phyloP scores from a whole-genome alignment of 768 basidiomycete species.

The Boletus barrowsii region DNA sequence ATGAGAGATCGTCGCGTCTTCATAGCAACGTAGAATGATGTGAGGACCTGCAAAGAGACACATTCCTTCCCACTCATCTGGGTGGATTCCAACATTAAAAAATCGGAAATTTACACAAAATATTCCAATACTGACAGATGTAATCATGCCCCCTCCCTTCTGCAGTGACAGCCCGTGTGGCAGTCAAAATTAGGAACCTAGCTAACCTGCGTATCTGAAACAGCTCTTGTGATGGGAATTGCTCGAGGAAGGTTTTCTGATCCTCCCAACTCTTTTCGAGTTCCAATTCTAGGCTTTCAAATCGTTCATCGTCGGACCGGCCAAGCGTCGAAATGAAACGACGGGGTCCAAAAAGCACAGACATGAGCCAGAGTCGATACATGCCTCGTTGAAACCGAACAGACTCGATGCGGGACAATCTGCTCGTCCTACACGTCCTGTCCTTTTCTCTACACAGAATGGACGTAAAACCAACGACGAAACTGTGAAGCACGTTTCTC shows the following conservation, averaged over 20 bases:
- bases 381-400: slow-evolving; percentile 26
- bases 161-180: not conserved
- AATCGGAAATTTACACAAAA: not conserved
- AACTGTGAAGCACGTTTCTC: slow-evolving; percentile 13
- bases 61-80: slow-evolving; percentile 1
- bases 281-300: too few species aligned
- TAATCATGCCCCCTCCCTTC: not conserved
- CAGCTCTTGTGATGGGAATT: slow-evolving; percentile 3
- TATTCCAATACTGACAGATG: not conserved
- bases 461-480: too few species aligned
- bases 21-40: slow-evolving; percentile 3
- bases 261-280: not conserved
- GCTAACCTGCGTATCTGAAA: not conserved
- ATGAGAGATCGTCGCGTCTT: not conserved
- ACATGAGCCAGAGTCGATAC: slow-evolving; percentile 29
- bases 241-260: not conserved
- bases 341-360: slow-evolving; percentile 8
- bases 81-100: not conserved
- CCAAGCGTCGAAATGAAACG: not conserved
- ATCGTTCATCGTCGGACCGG: not conserved
- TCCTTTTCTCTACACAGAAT: slow-evolving; percentile 26
- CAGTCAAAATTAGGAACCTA: not conserved
- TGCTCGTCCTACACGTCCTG: slow-evolving; percentile 26
- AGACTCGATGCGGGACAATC: slow-evolving; percentile 30
- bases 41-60: slow-evolving; percentile 11